These are phyloP conservation scores for Waltergamsia citrina DNA, from an alignment of 2,329 filamentous ascomycete species.

Conservation along the genomic window DNA sequence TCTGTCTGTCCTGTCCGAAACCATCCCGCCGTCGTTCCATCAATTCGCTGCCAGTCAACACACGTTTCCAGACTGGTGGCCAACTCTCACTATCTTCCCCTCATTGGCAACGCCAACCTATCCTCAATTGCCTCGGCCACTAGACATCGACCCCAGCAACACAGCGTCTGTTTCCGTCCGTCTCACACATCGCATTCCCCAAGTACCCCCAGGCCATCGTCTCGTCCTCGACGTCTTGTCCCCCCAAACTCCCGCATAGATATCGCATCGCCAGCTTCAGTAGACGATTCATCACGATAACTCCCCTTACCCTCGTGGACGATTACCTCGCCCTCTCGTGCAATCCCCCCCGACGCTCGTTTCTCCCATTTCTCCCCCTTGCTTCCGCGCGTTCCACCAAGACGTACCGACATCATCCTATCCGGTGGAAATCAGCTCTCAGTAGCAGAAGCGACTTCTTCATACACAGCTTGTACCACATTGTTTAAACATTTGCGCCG, in stretches of 20 bases:
- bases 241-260: background rate
- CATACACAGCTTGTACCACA: too few species aligned
- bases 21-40: too few species aligned
- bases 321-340: background rate
- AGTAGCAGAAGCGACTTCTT: background rate
- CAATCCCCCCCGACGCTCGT: conserved; percentile 1
- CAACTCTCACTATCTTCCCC: too few species aligned
- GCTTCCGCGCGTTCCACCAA: background rate
- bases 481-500: too few species aligned
- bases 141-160: too few species aligned
- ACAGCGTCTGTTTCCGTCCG: too few species aligned
- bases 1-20: too few species aligned
- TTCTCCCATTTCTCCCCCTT: background rate
- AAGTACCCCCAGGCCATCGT: background rate
- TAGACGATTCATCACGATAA: background rate
- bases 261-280: background rate
- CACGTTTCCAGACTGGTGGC: too few species aligned
- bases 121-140: too few species aligned
- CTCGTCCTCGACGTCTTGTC: background rate
- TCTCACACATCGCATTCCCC: too few species aligned
- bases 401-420: background rate
- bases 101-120: too few species aligned
- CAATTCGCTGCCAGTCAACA: too few species aligned
- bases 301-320: background rate
- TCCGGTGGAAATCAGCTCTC: background rate